Evolutionary conservation across 73 alveolate genomes (phyloP), one percentile per base, ranked within the genome.

Genomic region (Durusdinium trenchii): DNA sequence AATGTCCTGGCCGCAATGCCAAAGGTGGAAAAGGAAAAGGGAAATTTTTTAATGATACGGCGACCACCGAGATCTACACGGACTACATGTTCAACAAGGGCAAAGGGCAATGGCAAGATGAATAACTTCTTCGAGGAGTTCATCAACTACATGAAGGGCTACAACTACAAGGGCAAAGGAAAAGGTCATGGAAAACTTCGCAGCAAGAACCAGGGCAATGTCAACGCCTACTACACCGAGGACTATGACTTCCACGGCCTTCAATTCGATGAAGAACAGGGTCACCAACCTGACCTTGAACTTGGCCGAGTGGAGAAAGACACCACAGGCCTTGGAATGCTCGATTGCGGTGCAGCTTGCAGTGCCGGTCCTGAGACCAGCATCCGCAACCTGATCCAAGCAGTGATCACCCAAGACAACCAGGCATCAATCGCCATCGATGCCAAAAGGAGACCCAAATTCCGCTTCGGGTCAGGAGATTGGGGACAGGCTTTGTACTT

Each of bases 271-370:
- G 43, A 23, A 16, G n/a, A n/a, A n/a, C n/a, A n/a, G n/a, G n/a
- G n/a, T n/a, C n/a, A n/a, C n/a, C n/a, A n/a, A n/a, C 43, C 82
- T 69, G 46, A 16, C 82, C 43, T 69, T 16, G 82, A 69, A 69
- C 82, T 69, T 69, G 82, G 82, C 82, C 82, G 82, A 16, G 46
- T 23, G 43, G 46, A 69, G 82, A 69, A 69, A 69, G 46, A 16
- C 28, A 9, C 52, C 86, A 75, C 86, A 38, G 51, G 52, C 30
- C 5, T 2, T 6, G 94, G 94, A 36, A 84, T 84, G 94, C 16
- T 84, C 48, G 94, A 84, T 35, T 35, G 78, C 54, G 94, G 94
- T 4, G 94, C 94, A 1, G 51, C 94, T 1, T 84, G 94, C 38
- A n/a, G 57, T 3, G 94, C 94, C 36, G 94, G 94, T 3, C 94